These are phyloP conservation scores for Arthrobotrys musiformis DNA, from an alignment of 2,329 filamentous ascomycete species.

Conservation along the genomic window DNA sequence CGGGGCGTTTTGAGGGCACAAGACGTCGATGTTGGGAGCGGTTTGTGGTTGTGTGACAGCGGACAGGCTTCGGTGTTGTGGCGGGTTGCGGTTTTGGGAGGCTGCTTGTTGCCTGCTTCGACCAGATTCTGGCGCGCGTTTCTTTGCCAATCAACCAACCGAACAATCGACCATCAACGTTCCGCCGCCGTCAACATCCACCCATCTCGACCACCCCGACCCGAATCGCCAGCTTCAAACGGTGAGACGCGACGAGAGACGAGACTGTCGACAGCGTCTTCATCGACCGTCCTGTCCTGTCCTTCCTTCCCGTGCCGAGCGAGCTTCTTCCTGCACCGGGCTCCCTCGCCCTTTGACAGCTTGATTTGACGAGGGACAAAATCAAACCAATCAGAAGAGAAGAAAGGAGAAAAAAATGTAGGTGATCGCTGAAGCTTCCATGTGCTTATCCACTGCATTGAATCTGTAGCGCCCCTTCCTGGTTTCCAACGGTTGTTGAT, in stretches of 20 bases:
- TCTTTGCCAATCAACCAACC: constrained; percentile 19
- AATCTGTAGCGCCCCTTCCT: background rate
- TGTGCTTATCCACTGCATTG: background rate
- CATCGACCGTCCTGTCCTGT: background rate
- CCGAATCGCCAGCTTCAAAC: constrained; percentile 25
- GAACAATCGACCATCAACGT: constrained; percentile 1
- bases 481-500: background rate
- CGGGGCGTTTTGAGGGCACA: background rate
- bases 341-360: constrained; percentile 18
- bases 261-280: background rate
- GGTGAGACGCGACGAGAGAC: background rate
- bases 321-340: background rate
- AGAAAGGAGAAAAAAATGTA: constrained; percentile 12
- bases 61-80: constrained; percentile 10
- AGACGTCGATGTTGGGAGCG: background rate
- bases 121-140: constrained; percentile 33
- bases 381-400: background rate
- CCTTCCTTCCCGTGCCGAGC: background rate
- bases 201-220: background rate
- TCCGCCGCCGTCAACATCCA: background rate
- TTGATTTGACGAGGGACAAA: constrained; percentile 14
- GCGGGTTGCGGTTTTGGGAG: background rate
- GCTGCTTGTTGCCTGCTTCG: too few species aligned
- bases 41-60: background rate
- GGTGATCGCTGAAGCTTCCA: background rate